Evolutionary conservation across 768 basidiomycete species (phyloP).

Genomic region (Calocera cornea): DNA sequence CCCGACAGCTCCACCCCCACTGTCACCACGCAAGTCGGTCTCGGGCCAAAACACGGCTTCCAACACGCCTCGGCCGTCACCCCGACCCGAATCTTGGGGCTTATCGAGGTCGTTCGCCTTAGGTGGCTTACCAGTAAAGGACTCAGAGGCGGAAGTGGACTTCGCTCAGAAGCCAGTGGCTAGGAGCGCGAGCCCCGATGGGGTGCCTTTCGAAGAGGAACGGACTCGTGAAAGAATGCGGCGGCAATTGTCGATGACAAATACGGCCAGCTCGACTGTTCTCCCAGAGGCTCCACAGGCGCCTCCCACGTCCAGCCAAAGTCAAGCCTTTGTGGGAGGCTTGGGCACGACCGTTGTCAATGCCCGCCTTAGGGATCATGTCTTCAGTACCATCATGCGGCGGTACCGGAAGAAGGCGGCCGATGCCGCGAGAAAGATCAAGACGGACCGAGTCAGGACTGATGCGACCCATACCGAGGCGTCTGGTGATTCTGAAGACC

Average conservation of each 20-base stretch:
- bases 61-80: neutral
- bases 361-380: constrained; percentile 85
- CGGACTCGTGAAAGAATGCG: neutral
- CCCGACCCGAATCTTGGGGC: neutral
- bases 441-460: no score
- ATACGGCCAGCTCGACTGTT: neutral
- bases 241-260: neutral
- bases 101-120: neutral
- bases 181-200: neutral
- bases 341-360: constrained; percentile 90
- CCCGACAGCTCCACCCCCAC: constrained; percentile 7
- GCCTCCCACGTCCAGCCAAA: no score
- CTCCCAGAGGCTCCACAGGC: neutral
- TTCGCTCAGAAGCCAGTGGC: neutral
- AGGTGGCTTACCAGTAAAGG: neutral
- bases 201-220: neutral
- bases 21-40: neutral
- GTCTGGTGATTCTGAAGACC: neutral
- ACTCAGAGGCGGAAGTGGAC: neutral
- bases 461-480: neutral
- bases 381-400: constrained; percentile 77
- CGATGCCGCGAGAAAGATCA: neutral
- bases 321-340: constrained; percentile 52
- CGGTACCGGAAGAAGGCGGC: constrained; percentile 39
- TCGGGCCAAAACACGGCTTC: neutral